Evolutionary conservation across 257 asterid genomes (phyloP).

Genomic region (Nicotiana tabacum): DNA sequence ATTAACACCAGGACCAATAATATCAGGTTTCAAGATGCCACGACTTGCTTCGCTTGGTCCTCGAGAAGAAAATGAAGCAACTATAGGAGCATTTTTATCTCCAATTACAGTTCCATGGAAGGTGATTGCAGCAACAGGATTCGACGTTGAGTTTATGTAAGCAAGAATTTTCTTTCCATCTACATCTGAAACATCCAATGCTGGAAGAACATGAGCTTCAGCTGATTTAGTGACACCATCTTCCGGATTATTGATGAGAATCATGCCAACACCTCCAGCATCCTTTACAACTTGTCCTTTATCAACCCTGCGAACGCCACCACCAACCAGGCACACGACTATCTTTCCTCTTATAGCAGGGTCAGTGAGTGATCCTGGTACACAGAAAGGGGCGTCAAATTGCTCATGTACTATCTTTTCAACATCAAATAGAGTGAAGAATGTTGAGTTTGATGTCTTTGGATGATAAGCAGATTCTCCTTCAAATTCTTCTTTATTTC

Average conservation of each 20-base stretch:
- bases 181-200: slow-evolving; percentile 14
- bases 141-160: slow-evolving; percentile 27
- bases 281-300: slow-evolving; percentile 31
- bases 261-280: slow-evolving; percentile 49
- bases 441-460: slow-evolving; percentile 6
- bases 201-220: slow-evolving; percentile 31
- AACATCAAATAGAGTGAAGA: slow-evolving; percentile 31
- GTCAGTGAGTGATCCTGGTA: slow-evolving; percentile 1
- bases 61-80: slow-evolving; percentile 44
- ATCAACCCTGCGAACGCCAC: not conserved
- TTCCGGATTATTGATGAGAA: slow-evolving; percentile 11
- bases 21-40: slow-evolving; percentile 60
- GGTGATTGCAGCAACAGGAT: slow-evolving; percentile 19
- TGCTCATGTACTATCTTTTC: slow-evolving; percentile 18
- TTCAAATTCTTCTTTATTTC: slow-evolving; percentile 15
- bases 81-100: slow-evolving; percentile 32
- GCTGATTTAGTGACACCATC: slow-evolving; percentile 23
- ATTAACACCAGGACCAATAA: slow-evolving; percentile 53
- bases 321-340: slow-evolving; percentile 31
- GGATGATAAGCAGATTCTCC: slow-evolving; percentile 41
- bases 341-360: slow-evolving; percentile 33
- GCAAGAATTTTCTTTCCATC: slow-evolving; percentile 19
- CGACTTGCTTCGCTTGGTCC: slow-evolving; percentile 41
- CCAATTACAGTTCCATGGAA: slow-evolving; percentile 48
- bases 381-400: slow-evolving; percentile 13